phyloP scores from a whole-genome alignment of 345 rosid genomes.

The Sonneratia alba region DNA sequence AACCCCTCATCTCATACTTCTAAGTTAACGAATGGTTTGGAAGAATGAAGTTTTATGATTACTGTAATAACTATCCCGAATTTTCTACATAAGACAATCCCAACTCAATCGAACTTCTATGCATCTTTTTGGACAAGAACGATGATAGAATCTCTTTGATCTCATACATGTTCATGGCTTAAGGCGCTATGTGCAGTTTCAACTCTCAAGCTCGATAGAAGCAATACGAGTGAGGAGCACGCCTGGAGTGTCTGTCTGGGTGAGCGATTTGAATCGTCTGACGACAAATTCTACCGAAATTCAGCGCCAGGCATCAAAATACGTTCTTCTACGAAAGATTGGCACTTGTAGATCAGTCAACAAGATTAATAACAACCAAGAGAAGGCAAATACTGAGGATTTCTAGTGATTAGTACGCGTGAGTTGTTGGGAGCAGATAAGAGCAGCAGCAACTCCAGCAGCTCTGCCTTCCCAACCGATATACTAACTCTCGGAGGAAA shows the following conservation, averaged over 20 bases:
- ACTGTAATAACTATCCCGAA: not conserved
- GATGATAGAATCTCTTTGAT: too few species aligned
- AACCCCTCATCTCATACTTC: too few species aligned
- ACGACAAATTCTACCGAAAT: not conserved
- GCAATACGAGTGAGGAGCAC: too few species aligned
- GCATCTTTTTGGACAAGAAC: too few species aligned
- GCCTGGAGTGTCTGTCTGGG: too few species aligned
- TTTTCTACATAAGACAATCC: not conserved
- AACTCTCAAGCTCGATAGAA: not conserved
- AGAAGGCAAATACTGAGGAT: slow-evolving; percentile 6
- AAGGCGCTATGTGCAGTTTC: too few species aligned
- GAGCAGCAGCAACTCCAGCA: slow-evolving; percentile 7
- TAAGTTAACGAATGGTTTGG: too few species aligned
- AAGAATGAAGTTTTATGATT: not conserved
- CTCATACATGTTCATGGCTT: too few species aligned
- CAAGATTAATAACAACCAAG: not conserved
- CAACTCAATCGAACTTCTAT: not conserved
- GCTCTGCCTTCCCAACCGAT: slow-evolving; percentile 7
- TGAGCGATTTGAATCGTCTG: not conserved
- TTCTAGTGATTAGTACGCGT: slow-evolving; percentile 1
- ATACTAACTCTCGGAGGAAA: not conserved
- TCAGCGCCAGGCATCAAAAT: not conserved
- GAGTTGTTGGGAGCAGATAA: slow-evolving; percentile 3
- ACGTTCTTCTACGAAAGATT: not conserved
- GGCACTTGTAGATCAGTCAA: not conserved